Evolutionary conservation across 2,329 filamentous ascomycete genomes (phyloP), one percentile per base, ranked within the genome.

Genomic region (Neofusicoccum ribis): DNA sequence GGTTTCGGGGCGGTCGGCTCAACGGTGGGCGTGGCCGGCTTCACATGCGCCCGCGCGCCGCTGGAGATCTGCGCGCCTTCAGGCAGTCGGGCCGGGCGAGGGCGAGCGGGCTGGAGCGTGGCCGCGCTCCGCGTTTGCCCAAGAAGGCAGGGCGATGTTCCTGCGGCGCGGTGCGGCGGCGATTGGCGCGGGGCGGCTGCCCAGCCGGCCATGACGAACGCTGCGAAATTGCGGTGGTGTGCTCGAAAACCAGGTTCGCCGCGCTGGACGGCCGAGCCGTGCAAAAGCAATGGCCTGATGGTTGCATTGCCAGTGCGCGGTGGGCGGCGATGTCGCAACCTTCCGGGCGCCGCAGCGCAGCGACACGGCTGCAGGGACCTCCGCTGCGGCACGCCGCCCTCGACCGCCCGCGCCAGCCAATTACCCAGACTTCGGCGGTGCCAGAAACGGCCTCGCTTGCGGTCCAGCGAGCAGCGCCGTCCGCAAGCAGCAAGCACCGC

Each of bases 101-200:
- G 47, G 39, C 27, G 56, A 23, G 27, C 56, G 47, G 37, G 11
- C 9, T 39, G 37, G 37, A 31, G 41, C 27, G 39, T 36, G 54
- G 39, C 23, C 39, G 39, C 54, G 15, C 36, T 31, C 37, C 37
- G 14, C 37, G 11, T 20, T 60, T 60, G 56, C 56, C 56, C 56
- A 46, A 60, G 43, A 60, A 60, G 56, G 56, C 56, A 60, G 56
- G 56, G 56, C 17, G 56, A 60, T 60, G 44, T 60, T 37, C 56
- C 56, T 60, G 31, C 31, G 27, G 31, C 15, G 43, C 56, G 43
- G n/a, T 9, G 5, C 12, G 44, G 31, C n/a, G 9, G 56, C 27
- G 56, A 60, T 60, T 60, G 56, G 56, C 5, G 27, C 2, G 23
- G 9, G 37, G 37, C 56, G 11, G 56, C 56, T 39, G 56, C n/a